phyloP scores from a whole-genome alignment of 805 yeast species.

The Maudiozyma serrabonitensis region DNA sequence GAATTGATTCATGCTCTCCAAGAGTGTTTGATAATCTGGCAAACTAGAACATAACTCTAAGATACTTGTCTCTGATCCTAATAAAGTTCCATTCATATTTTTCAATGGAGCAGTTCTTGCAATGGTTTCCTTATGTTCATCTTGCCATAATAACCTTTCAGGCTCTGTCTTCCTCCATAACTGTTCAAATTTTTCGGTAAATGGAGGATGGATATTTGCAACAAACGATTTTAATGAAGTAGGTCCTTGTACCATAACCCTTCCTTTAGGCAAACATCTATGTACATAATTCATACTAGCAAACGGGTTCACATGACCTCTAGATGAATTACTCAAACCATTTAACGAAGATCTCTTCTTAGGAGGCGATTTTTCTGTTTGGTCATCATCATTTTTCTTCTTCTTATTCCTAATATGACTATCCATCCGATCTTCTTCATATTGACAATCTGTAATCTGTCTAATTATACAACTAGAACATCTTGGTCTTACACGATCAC shows the following conservation, averaged over 20 bases:
- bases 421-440: background rate
- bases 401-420: too few relatives aligned
- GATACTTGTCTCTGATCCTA: background rate
- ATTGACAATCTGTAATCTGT: background rate
- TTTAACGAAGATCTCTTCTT: too few relatives aligned
- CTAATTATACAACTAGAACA: background rate
- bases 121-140: background rate
- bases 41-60: background rate
- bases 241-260: background rate
- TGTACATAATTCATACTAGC: background rate
- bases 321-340: too few relatives aligned
- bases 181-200: background rate
- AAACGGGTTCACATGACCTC: background rate
- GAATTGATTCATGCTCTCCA: background rate
- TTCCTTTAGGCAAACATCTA: background rate
- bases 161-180: background rate
- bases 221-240: background rate
- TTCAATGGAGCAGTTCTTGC: background rate
- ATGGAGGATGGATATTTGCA: background rate
- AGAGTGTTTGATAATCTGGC: background rate
- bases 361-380: too few relatives aligned
- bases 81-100: background rate
- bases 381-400: too few relatives aligned
- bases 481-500: background rate
- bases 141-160: background rate